Evolutionary conservation across 2,329 filamentous ascomycete species (phyloP).

Genomic region (Sclerotinia sclerotiorum): DNA sequence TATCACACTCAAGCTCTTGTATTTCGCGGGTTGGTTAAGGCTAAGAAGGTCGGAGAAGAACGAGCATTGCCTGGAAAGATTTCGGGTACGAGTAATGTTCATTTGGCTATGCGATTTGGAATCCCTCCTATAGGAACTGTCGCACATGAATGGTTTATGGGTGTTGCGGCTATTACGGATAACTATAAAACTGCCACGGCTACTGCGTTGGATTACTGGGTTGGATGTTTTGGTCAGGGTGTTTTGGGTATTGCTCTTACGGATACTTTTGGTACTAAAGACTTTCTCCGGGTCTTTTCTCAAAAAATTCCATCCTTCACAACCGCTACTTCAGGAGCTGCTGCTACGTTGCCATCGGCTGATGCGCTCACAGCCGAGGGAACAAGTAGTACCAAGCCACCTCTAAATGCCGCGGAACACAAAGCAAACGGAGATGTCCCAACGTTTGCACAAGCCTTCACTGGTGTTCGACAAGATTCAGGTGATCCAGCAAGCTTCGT

Average conservation of each 20-base stretch:
- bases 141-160: constrained; percentile 99
- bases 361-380: constrained; percentile 5
- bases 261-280: constrained; percentile 91
- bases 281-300: constrained; percentile 83
- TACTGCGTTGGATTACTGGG: constrained; percentile 81
- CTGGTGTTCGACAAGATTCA: constrained; percentile 70
- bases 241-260: constrained; percentile 87
- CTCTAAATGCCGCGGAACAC: constrained; percentile 46
- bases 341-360: constrained; percentile 35
- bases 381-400: constrained; percentile 7
- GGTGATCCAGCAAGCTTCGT: constrained; percentile 68
- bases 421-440: constrained; percentile 44
- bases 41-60: constrained; percentile 67
- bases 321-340: constrained; percentile 38
- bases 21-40: constrained; percentile 78
- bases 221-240: constrained; percentile 82
- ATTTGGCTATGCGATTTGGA: constrained; percentile 90
- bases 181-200: constrained; percentile 86
- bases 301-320: constrained; percentile 54
- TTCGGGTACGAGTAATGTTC: constrained; percentile 91
- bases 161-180: constrained; percentile 84
- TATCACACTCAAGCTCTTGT: constrained; percentile 95
- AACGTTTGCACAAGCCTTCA: constrained; percentile 64
- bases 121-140: constrained; percentile 84
- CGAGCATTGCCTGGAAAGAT: constrained; percentile 70